Conservation (phyloP, 306 rosid species). For the Quercus agrifolia region DNA sequence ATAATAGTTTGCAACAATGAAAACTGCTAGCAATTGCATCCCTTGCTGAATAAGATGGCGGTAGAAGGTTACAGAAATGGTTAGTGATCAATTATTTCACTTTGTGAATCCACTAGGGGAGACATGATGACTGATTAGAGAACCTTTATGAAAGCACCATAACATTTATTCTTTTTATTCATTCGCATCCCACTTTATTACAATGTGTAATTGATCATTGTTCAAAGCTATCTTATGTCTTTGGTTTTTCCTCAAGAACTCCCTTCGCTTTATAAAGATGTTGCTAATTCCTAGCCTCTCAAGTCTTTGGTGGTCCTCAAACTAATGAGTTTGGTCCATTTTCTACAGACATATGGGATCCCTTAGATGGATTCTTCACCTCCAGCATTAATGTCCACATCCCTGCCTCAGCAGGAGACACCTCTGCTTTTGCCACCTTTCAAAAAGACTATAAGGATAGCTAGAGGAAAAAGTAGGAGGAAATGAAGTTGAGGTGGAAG, state of each 20-base stretch:
- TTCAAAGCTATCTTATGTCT: background rate
- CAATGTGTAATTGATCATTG: too few species aligned
- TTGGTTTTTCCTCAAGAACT: background rate
- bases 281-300: background rate
- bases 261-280: background rate
- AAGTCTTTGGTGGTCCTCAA: background rate
- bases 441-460: constrained; percentile 9
- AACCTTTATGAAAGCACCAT: background rate
- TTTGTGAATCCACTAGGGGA: background rate
- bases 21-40: too few species aligned
- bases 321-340: constrained; percentile 8
- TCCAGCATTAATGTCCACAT: background rate
- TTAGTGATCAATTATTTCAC: background rate
- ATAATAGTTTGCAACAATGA: too few species aligned
- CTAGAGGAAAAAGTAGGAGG: constrained; percentile 14
- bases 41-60: background rate
- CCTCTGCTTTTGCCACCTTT: constrained; percentile 3
- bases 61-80: background rate
- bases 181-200: background rate
- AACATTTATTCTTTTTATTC: background rate
- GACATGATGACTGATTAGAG: background rate
- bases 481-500: constrained; percentile 15
- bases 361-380: constrained; percentile 8
- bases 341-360: constrained; percentile 12
- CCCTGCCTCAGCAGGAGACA: background rate